Evolutionary conservation across 2,329 filamentous ascomycete genomes (phyloP).

Genomic region (Metarhizium humberi): DNA sequence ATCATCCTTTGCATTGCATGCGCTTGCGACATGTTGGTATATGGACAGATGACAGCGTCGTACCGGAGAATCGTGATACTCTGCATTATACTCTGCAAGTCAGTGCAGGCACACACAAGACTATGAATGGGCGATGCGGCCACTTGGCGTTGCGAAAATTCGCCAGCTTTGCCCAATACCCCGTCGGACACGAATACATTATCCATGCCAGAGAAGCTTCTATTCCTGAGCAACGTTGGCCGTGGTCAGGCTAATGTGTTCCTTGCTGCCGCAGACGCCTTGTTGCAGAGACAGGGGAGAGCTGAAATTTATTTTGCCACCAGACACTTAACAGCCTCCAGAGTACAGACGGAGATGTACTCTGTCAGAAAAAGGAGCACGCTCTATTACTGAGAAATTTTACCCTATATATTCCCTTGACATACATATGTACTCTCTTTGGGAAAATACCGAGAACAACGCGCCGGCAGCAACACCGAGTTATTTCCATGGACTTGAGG

Average conservation of each 20-base stretch:
- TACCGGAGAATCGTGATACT: no score
- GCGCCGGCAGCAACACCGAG: conserved; percentile 11
- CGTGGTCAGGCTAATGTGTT: conserved; percentile 37
- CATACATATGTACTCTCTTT: no score
- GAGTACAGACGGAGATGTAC: no score
- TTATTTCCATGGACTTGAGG: conserved; percentile 18
- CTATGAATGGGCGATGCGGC: no score
- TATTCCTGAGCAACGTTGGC: conserved; percentile 36
- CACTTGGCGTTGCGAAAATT: not conserved
- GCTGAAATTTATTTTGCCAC: conserved; percentile 36
- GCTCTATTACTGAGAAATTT: no score
- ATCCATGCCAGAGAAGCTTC: conserved; percentile 13
- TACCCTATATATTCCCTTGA: no score
- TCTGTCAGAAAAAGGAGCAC: no score
- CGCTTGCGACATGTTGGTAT: no score
- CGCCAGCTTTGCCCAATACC: not conserved
- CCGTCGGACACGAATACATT: not conserved
- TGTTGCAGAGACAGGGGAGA: conserved; percentile 22
- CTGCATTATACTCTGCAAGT: no score
- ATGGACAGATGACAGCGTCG: no score
- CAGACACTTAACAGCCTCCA: conserved; percentile 15
- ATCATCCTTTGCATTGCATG: no score
- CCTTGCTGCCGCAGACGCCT: conserved; percentile 30
- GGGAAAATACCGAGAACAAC: not conserved
- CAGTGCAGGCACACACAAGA: no score